These are phyloP conservation scores for Geosmithia flava DNA, from an alignment of 2,329 filamentous ascomycete species.

Conservation along the genomic window DNA sequence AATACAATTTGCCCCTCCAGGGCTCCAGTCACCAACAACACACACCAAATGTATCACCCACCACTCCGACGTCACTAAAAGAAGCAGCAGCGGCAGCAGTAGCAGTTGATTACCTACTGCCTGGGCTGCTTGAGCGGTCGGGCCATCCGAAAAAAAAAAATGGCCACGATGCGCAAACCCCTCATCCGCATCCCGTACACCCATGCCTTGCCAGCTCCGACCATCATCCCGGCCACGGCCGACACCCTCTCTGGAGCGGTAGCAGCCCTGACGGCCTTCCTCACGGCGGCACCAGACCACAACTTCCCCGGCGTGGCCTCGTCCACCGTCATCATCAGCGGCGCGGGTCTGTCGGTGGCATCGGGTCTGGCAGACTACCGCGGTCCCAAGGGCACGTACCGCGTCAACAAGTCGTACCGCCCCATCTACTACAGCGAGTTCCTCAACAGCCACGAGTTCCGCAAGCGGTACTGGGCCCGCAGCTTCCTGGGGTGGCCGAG, in stretches of 20 bases:
- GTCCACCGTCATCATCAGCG: conserved; percentile 47
- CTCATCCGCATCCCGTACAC: conserved; percentile 88
- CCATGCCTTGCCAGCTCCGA: conserved; percentile 63
- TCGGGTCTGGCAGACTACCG: conserved; percentile 90
- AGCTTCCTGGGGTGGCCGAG: conserved; percentile 90
- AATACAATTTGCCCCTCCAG: too few relatives aligned
- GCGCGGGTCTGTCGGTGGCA: conserved; percentile 86
- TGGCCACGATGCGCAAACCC: conserved; percentile 47
- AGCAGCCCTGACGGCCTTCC: conserved; percentile 64
- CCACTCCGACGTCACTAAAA: too few relatives aligned
- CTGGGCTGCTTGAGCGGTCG: too few relatives aligned
- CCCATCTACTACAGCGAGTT: conserved; percentile 95
- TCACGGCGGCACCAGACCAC: conserved; percentile 47
- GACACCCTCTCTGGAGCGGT: conserved; percentile 60
- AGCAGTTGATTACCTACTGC: too few relatives aligned
- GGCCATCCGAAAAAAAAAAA: too few relatives aligned
- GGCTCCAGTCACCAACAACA: too few relatives aligned
- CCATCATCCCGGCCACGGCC: conserved; percentile 62
- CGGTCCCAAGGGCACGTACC: conserved; percentile 81
- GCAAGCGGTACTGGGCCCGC: conserved; percentile 91
- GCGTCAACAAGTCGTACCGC: conserved; percentile 77
- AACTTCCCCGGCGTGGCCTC: conserved; percentile 22
- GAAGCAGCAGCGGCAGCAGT: too few relatives aligned
- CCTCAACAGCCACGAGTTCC: conserved; percentile 62
- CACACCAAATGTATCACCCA: too few relatives aligned